These are phyloP conservation scores for Eleusine indica DNA, from an alignment of 176 grass and related monocot genomes.

Conservation along the genomic window DNA sequence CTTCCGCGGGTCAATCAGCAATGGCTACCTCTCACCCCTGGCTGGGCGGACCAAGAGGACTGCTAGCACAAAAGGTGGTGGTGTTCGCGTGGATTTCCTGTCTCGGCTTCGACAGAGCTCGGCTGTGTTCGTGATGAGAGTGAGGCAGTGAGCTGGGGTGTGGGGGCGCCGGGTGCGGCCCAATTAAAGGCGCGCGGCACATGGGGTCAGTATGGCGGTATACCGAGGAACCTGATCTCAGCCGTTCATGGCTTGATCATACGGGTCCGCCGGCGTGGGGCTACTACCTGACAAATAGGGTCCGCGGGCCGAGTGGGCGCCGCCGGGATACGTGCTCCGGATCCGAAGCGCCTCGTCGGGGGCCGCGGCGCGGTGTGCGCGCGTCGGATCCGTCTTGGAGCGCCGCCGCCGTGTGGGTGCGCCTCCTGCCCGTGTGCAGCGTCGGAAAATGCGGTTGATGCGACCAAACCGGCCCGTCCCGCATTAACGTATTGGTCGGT, in stretches of 20 bases:
- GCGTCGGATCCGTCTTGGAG: conserved; percentile 18
- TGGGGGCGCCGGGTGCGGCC: neutral
- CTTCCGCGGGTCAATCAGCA: neutral
- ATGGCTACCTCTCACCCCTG: neutral
- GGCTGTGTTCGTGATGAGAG: neutral
- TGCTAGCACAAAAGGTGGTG: neutral
- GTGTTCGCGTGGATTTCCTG: conserved; percentile 5
- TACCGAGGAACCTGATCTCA: neutral
- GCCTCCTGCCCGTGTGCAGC: neutral
- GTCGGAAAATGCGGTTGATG: too few relatives aligned
- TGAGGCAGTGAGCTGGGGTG: neutral
- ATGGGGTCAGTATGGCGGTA: conserved; percentile 23
- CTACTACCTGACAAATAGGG: neutral
- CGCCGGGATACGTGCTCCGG: too few relatives aligned
- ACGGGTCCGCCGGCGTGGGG: neutral
- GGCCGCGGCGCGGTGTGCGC: neutral
- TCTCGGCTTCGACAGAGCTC: neutral
- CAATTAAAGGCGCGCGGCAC: conserved; percentile 30
- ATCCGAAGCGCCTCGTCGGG: neutral
- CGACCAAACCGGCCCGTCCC: too few relatives aligned
- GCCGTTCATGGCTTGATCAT: conserved; percentile 10
- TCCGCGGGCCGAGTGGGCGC: neutral
- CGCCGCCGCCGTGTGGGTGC: neutral
- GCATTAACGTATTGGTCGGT: too few relatives aligned
- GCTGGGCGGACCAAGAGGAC: neutral